These are phyloP conservation scores for Fusarium sp. DNA, from an alignment of 2,329 filamentous ascomycete genomes.

Conservation along the genomic window DNA sequence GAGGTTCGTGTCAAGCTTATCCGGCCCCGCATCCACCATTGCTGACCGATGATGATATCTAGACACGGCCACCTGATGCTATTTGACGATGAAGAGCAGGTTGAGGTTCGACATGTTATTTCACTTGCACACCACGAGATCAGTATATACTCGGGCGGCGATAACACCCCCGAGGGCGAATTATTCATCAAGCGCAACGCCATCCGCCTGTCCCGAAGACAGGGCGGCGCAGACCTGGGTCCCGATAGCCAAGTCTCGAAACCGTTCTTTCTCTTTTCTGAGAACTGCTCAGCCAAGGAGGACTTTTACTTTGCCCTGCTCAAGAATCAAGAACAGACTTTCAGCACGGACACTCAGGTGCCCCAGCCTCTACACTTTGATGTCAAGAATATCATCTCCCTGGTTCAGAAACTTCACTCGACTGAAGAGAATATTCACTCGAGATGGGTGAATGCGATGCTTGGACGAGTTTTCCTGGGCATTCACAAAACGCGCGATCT, in stretches of 20 bases:
- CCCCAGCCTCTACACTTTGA: constrained; percentile 83
- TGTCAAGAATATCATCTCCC: constrained; percentile 84
- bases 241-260: constrained; percentile 73
- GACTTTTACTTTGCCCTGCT: constrained; percentile 97
- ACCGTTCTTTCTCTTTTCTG: constrained; percentile 93
- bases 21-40: constrained; percentile 8
- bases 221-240: constrained; percentile 63
- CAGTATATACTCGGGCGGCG: constrained; percentile 84
- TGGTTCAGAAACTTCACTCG: constrained; percentile 91
- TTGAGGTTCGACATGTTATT: constrained; percentile 96
- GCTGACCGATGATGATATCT: constrained; percentile 9
- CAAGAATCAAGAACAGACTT: constrained; percentile 80
- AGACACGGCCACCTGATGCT: constrained; percentile 97
- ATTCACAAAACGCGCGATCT: constrained; percentile 87
- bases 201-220: constrained; percentile 79
- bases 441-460: constrained; percentile 91
- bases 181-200: constrained; percentile 96
- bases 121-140: constrained; percentile 90
- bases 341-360: constrained; percentile 64
- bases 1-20: constrained; percentile 58
- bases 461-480: constrained; percentile 89
- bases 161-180: constrained; percentile 86
- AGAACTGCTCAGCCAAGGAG: constrained; percentile 96
- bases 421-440: constrained; percentile 92
- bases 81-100: constrained; percentile 93